Base-by-base conservation (phyloP, 2,329 filamentous ascomycete genomes). In the Pseudophaeomoniella oleicola region DNA sequence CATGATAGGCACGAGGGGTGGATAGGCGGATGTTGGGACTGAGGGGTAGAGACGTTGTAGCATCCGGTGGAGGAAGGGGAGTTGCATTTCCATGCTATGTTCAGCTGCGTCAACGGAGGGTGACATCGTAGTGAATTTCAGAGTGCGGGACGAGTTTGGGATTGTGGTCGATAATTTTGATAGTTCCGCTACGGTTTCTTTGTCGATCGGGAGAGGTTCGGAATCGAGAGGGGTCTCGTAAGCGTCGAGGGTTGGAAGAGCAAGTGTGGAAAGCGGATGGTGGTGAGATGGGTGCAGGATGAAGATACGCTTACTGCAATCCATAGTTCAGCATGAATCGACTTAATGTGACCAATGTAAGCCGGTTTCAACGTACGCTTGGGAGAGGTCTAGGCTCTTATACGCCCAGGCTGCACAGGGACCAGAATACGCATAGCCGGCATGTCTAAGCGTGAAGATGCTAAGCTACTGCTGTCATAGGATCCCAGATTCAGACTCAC, bases 71-170 rank as follows among this genome's bases (percentile, higher is more conserved):
- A 96, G 80, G 52, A 92, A 94, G 0, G 90, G 88, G 5, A 96
- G 68, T 48, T 98, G 90, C 81, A 98, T 93, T 63, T 98, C 90
- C 2, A 96, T 71, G 36, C 84, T 94, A 59, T 98, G 90, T 58
- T 98, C 90, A 4, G 72, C 70, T 42, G 85, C 72, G 50, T 98
- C 90, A 4, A 75, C 66, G 3, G 63, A 50, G 13, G 57, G 59
- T 2, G 71, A 73, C 65, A 94, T 90, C 13, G 49, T 57, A 13
- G 53, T 55, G 39, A 65, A 65, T 33, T 44, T 50, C 34, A 56
- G 16, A 6, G 39, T 42, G 4, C 44, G 48, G 30, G 34, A 36
- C 5, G 46, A 53, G n/a, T 51, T 47, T n/a, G 53, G 43, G 37
- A 45, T 52, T 16, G 37, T 45, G 30, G 50, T 47, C 30, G 52